phyloP scores from a whole-genome alignment of 129 eudicot genomes.

The Dittrichia graveolens region DNA sequence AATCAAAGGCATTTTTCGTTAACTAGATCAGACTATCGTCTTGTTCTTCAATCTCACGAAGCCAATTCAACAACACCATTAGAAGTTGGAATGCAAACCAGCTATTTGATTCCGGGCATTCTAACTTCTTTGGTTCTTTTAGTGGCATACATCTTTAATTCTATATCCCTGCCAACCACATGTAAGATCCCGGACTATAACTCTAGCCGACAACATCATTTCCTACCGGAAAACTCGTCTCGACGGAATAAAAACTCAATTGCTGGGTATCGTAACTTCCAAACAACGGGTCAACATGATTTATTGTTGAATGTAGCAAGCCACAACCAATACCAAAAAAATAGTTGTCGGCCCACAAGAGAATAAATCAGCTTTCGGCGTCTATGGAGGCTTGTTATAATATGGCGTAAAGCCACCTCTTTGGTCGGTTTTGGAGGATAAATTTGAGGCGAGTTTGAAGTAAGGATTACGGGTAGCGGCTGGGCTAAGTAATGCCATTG shows the following conservation, averaged over 20 bases:
- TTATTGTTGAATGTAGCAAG: not conserved
- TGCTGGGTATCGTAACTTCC: constrained; percentile 36
- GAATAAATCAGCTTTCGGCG: constrained; percentile 25
- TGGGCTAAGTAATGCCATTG: constrained; percentile 5
- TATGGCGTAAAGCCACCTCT: constrained; percentile 49
- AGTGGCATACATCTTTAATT: constrained; percentile 25
- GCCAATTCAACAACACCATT: constrained; percentile 52
- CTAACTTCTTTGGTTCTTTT: constrained; percentile 54
- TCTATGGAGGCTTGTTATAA: constrained; percentile 47
- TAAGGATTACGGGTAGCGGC: constrained; percentile 4
- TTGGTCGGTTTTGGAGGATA: constrained; percentile 38
- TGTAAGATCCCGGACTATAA: constrained; percentile 34
- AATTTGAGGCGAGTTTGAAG: constrained; percentile 40
- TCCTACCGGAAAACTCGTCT: constrained; percentile 29
- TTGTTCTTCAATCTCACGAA: constrained; percentile 36
- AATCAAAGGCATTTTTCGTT: constrained; percentile 30
- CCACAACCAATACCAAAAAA: constrained; percentile 28
- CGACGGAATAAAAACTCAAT: constrained; percentile 42
- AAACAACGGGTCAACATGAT: constrained; percentile 8
- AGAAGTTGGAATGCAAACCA: constrained; percentile 48
- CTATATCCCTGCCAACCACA: constrained; percentile 44
- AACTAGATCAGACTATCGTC: constrained; percentile 34
- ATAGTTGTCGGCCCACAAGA: constrained; percentile 49
- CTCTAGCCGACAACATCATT: constrained; percentile 37
- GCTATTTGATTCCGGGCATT: constrained; percentile 39